Conservation (phyloP, 2,329 filamentous ascomycete species). For the Ceratocystis papillata region DNA sequence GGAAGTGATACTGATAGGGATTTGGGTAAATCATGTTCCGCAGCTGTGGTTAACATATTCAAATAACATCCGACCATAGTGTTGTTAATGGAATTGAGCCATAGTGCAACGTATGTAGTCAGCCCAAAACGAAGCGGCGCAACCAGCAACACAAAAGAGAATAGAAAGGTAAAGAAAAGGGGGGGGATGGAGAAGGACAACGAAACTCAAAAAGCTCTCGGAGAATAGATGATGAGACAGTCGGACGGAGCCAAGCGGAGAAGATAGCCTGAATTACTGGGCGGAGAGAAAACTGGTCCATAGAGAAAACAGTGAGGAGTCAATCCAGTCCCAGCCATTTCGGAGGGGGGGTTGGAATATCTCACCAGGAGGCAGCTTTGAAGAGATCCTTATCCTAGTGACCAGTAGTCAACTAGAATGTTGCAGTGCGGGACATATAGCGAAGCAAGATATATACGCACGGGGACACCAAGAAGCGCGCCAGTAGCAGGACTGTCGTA, state of each 20-base stretch:
- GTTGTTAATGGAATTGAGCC: conserved; percentile 15
- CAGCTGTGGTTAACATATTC: conserved; percentile 10
- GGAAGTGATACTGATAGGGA: conserved; percentile 27
- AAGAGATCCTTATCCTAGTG: conserved; percentile 33
- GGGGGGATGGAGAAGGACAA: conserved; percentile 42
- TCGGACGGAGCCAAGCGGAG: neutral
- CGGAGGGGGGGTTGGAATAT: conserved; percentile 52
- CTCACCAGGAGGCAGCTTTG: conserved; percentile 52
- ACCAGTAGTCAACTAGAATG: conserved; percentile 27
- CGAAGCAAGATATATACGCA: conserved; percentile 2
- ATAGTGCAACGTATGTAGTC: conserved; percentile 21
- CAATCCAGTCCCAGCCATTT: conserved; percentile 31
- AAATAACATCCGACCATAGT: conserved; percentile 17
- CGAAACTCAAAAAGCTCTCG: conserved; percentile 37
- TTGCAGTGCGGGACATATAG: neutral
- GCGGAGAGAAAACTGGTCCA: conserved; percentile 12
- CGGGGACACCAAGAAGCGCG: neutral
- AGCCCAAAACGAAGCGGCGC: conserved; percentile 14
- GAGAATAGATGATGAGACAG: neutral
- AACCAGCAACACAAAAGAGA: neutral
- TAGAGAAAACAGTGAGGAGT: conserved; percentile 28
- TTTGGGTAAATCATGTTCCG: conserved; percentile 18
- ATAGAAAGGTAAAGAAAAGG: conserved; percentile 28
- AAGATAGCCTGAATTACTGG: neutral
- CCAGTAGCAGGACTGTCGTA: conserved; percentile 3